phyloP scores from a whole-genome alignment of 495 filamentous ascomycete genomes.

The Endocarpon pusillum region DNA sequence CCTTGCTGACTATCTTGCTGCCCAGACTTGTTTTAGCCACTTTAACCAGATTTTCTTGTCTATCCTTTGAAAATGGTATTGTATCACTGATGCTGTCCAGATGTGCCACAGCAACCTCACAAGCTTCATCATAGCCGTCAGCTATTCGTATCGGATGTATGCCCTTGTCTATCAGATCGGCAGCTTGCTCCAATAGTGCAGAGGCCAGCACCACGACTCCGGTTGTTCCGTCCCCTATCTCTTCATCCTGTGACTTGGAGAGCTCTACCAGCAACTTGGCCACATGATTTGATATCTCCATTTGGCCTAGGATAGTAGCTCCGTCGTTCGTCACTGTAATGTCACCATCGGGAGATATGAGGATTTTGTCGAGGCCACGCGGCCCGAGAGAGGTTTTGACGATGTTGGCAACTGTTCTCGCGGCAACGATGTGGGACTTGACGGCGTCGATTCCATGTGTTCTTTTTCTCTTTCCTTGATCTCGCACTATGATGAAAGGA shows the following conservation, averaged over 20 bases:
- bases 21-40: constrained; percentile 93
- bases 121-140: constrained; percentile 92
- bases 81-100: constrained; percentile 85
- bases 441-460: constrained; percentile 91
- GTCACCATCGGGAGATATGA: constrained; percentile 96
- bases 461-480: constrained; percentile 97
- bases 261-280: constrained; percentile 92
- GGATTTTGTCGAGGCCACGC: constrained; percentile 93
- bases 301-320: constrained; percentile 91
- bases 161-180: constrained; percentile 96
- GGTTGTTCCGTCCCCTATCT: constrained; percentile 97
- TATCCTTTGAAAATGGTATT: constrained; percentile 61
- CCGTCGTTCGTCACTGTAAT: constrained; percentile 99
- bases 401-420: constrained; percentile 86
- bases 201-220: constrained; percentile 95
- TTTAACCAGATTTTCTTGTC: constrained; percentile 71
- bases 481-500: constrained; percentile 95
- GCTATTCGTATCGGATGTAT: constrained; percentile 98
- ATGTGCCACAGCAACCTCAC: constrained; percentile 85
- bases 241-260: constrained; percentile 97
- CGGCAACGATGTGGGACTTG: constrained; percentile 93
- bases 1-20: constrained; percentile 98
- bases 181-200: constrained; percentile 90
- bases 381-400: constrained; percentile 95
- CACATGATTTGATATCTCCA: constrained; percentile 98